phyloP scores from a whole-genome alignment of 1,139 yeast species.

The Hansenula lynferdii region DNA sequence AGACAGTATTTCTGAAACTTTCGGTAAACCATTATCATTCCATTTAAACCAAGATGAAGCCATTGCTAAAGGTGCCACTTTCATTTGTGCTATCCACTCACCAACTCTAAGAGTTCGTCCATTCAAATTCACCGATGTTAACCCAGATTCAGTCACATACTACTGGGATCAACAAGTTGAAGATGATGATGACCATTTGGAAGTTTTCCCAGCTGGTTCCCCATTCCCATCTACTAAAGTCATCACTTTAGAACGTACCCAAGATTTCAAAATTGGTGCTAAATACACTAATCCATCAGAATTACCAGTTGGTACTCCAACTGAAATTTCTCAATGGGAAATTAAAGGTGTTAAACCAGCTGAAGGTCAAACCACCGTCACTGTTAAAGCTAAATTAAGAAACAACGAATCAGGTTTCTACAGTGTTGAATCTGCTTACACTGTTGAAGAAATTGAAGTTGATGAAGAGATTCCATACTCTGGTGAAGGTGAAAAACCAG shows the following conservation, averaged over 20 bases:
- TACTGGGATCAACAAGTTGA: constrained; percentile 93
- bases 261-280: constrained; percentile 85
- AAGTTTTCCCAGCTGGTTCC: constrained; percentile 95
- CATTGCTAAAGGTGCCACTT: constrained; percentile 98
- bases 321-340: constrained; percentile 78
- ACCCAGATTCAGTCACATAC: constrained; percentile 90
- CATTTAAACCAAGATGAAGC: constrained; percentile 99
- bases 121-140: constrained; percentile 94
- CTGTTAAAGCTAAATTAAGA: constrained; percentile 91
- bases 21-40: constrained; percentile 85
- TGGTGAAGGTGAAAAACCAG: constrained; percentile 73
- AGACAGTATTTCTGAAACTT: constrained; percentile 71
- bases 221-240: constrained; percentile 93
- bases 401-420: constrained; percentile 96
- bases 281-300: constrained; percentile 72
- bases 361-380: constrained; percentile 73
- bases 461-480: constrained; percentile 75
- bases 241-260: constrained; percentile 88
- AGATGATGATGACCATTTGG: constrained; percentile 84
- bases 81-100: constrained; percentile 98
- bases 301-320: constrained; percentile 65
- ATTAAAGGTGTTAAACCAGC: constrained; percentile 79
- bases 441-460: constrained; percentile 86
- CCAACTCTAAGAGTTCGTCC: constrained; percentile 99
- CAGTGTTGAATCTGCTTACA: constrained; percentile 90